Evolutionary conservation across 768 basidiomycete species (phyloP), one percentile per base, ranked within the genome.

Genomic region (Lentinula sp.): DNA sequence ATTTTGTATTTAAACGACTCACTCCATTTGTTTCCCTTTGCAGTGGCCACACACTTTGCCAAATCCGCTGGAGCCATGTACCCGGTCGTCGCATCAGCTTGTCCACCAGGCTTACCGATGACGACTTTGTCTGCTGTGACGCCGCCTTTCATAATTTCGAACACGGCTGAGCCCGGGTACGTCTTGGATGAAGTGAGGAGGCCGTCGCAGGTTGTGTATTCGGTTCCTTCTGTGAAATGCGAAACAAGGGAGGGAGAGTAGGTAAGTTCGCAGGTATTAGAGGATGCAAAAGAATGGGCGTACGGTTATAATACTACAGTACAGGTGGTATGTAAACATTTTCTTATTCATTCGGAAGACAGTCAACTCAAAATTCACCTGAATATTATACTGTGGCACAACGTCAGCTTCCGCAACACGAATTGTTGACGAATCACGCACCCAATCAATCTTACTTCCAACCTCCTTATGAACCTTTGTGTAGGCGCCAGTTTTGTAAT

Each of bases 21-120:
- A 78, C 78, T 73, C 83, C 83, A 84, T 9, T 81, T 81, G 23
- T 73, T 49, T 9, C 57, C 58, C 56, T 75, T 72, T 0, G 81
- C 84, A 64, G 79, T 65, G 5, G 70, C 60, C 28, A 84, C 74
- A 62, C 84, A 85, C 0, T 67, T 62, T 0, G 75, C 74, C n/a
- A 85, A 70, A 21, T 73, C 74, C 1, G 71, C 61, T 0, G 80
- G 69, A 32, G 60, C 66, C 39, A 85, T 77, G 69, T 78, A 85
- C 3, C 80, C 75, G 52, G 76, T 81, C 48, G 40, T 69, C 0
- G 79, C 78, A 34, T 75, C 76, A 1, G 56, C 40, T 0, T 70
- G 61, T 18, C n/a, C 42, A 1, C 75, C 77, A 0, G 83, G 84
- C 68, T 85, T 85, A 8, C 82, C 83, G 63, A 85, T 80, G 64